Evolutionary conservation across 768 basidiomycete species (phyloP).

Genomic region (Neoboletus subvelutipes): DNA sequence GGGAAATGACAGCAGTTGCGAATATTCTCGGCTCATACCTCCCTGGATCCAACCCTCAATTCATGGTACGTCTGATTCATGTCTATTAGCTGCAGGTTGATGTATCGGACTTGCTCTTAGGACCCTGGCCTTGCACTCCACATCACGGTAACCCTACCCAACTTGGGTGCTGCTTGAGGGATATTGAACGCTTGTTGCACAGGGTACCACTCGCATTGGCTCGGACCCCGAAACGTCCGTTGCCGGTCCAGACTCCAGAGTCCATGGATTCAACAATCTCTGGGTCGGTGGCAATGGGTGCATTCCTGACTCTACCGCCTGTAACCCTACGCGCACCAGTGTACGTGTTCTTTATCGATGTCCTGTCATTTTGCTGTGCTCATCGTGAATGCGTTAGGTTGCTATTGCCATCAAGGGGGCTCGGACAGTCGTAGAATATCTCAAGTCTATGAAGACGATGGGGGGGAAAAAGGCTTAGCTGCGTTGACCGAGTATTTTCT

Average conservation of each 20-base stretch:
- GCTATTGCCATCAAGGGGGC: neutral
- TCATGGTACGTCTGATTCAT: neutral
- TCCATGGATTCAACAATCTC: neutral
- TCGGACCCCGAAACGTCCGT: neutral
- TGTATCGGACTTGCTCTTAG: neutral
- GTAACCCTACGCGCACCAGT: neutral
- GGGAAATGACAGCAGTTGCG: neutral
- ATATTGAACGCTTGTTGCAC: neutral
- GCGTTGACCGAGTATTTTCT: neutral
- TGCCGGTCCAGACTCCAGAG: neutral
- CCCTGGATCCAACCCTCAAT: neutral
- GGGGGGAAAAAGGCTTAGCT: neutral
- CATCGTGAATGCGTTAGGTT: neutral
- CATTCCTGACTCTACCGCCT: neutral
- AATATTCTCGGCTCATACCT: neutral
- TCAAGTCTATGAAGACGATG: neutral
- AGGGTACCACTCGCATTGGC: neutral
- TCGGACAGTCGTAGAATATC: neutral
- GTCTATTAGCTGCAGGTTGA: neutral
- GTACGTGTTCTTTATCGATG: neutral
- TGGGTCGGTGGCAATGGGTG: neutral
- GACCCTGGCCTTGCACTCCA: neutral
- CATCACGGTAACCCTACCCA: neutral
- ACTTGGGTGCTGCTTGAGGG: neutral
- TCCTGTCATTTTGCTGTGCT: neutral